These are phyloP conservation scores for Fraxinus greggii DNA, from an alignment of 305 asterid species.

Conservation along the genomic window DNA sequence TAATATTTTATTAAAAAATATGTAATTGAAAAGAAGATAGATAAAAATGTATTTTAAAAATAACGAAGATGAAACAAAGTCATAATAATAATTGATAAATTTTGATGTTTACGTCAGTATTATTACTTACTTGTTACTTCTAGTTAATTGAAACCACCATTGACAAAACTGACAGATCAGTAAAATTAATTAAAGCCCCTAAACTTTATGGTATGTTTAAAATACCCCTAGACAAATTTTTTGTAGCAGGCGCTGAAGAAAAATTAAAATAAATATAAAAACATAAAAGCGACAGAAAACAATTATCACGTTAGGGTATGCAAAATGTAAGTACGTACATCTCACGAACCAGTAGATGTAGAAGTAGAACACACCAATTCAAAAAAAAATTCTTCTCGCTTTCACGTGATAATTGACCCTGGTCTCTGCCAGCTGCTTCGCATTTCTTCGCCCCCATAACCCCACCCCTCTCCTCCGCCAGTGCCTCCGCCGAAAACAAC, in stretches of 20 bases:
- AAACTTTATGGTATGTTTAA: background rate
- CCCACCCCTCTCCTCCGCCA: background rate
- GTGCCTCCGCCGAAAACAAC: background rate
- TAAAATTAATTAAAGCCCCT: background rate
- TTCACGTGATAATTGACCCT: slow-evolving; percentile 50
- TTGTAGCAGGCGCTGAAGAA: background rate
- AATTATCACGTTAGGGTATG: background rate
- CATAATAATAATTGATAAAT: too few relatives aligned
- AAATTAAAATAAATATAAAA: background rate
- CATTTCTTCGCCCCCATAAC: slow-evolving; percentile 10
- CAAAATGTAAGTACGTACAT: background rate
- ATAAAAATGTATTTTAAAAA: too few relatives aligned
- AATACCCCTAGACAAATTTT: background rate
- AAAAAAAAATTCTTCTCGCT: slow-evolving; percentile 11
- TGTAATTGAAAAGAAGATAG: too few relatives aligned
- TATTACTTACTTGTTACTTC: too few relatives aligned
- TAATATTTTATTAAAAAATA: too few relatives aligned
- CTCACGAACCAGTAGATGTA: background rate
- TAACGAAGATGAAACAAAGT: too few relatives aligned
- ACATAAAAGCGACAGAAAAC: background rate
- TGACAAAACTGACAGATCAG: background rate
- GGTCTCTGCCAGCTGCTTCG: slow-evolving; percentile 41
- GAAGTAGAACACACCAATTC: background rate
- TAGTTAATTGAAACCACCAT: background rate
- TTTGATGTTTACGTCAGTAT: too few relatives aligned